phyloP scores from a whole-genome alignment of 176 grass and related monocot species.

The Rhynchospora breviuscula region DNA sequence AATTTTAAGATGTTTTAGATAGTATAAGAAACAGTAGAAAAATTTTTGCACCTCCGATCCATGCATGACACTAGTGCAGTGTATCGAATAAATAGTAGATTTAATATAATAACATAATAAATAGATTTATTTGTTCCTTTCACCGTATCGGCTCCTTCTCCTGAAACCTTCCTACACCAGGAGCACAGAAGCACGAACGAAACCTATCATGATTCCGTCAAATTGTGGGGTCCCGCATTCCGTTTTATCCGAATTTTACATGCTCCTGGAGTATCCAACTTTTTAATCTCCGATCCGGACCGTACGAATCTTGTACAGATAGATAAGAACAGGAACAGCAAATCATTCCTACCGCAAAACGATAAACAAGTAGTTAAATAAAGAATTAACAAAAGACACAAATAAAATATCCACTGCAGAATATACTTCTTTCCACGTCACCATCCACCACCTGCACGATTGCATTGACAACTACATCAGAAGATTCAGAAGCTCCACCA shows the following conservation, averaged over 20 bases:
- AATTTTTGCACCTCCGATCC: too few relatives aligned
- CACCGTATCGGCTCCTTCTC: neutral
- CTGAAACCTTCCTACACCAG: neutral
- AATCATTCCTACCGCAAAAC: neutral
- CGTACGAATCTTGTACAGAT: neutral
- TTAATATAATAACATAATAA: too few relatives aligned
- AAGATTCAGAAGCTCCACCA: neutral
- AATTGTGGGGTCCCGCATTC: neutral
- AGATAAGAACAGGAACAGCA: neutral
- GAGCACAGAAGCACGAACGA: neutral
- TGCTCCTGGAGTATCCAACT: neutral
- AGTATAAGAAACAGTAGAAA: too few relatives aligned
- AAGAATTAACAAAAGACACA: neutral
- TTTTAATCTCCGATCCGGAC: neutral
- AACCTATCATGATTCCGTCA: neutral
- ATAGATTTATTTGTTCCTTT: neutral
- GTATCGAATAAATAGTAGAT: too few relatives aligned
- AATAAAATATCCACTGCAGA: neutral
- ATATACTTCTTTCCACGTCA: conserved; percentile 24
- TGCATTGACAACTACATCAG: neutral
- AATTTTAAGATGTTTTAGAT: too few relatives aligned
- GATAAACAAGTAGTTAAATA: neutral
- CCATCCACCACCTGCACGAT: neutral
- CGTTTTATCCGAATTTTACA: neutral
- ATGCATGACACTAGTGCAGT: too few relatives aligned